A percentile compares a stretch with the other conserved stretches of the same genome.
phyloP scores from a whole-genome alignment of 73 alveolate species.

The Effrenium voratum region DNA sequence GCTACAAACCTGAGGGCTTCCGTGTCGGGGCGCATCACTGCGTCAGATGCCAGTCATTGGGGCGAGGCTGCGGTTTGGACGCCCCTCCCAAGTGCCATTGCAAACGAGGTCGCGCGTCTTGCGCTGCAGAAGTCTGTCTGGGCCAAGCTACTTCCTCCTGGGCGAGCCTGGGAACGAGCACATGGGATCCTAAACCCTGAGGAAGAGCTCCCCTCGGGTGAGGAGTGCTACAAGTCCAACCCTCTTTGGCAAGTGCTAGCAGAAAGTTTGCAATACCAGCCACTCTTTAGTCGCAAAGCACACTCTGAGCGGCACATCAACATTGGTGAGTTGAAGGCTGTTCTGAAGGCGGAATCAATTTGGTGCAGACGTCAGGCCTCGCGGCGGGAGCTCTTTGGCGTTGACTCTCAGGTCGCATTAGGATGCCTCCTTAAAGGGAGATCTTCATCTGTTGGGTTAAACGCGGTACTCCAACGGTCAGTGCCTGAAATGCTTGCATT shows the following conservation, averaged over 20 bases:
- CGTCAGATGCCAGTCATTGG: not conserved
- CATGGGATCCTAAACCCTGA: not conserved
- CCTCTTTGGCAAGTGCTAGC: constrained; percentile 17
- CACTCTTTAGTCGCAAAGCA: not conserved
- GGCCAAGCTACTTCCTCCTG: not conserved
- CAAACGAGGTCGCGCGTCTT: not conserved
- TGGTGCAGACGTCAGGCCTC: not conserved
- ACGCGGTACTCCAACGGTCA: not conserved
- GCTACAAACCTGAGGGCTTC: not conserved
- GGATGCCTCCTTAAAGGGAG: not conserved
- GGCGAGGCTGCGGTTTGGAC: not conserved
- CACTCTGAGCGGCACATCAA: not conserved
- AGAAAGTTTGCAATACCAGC: not conserved
- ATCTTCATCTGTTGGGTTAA: not conserved
- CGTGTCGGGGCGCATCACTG: not conserved
- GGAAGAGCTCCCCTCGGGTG: not conserved
- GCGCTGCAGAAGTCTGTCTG: not conserved
- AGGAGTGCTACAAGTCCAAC: not conserved
- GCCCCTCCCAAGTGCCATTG: not conserved
- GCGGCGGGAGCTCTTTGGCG: not conserved
- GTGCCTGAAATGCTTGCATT: not conserved
- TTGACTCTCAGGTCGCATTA: constrained; percentile 2
- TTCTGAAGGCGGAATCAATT: not conserved
- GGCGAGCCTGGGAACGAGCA: not conserved
- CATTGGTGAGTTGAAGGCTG: not conserved